These are phyloP conservation scores for Vinca minor DNA, from an alignment of 257 asterid species.

Conservation along the genomic window DNA sequence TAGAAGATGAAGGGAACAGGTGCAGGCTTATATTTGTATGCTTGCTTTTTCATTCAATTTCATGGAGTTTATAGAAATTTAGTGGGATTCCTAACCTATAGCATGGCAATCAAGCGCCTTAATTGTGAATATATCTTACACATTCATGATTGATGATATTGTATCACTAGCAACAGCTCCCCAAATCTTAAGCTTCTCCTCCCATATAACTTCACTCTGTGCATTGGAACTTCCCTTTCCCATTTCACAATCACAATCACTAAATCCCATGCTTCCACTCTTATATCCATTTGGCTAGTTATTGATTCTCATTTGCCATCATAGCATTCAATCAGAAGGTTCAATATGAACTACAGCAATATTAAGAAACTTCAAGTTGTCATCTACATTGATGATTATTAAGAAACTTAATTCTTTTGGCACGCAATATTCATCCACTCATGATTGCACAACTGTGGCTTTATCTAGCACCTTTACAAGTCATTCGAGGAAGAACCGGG, in stretches of 20 bases:
- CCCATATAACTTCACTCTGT: not conserved
- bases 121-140: not conserved
- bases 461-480: constrained; percentile 70
- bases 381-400: constrained; percentile 1
- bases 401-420: constrained; percentile 1
- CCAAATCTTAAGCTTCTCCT: not conserved
- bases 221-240: not conserved
- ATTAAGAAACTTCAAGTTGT: not conserved
- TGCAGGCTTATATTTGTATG: not conserved
- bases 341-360: not conserved
- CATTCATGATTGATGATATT: not conserved
- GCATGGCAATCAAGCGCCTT: not conserved
- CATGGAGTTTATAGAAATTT: not conserved
- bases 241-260: not conserved
- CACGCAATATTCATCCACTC: constrained; percentile 17
- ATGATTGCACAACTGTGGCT: constrained; percentile 12
- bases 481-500: constrained; percentile 82
- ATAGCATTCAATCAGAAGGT: not conserved
- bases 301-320: not conserved
- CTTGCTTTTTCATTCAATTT: not conserved
- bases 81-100: not conserved
- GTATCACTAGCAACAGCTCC: not conserved
- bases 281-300: not conserved
- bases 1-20: not conserved
- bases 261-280: not conserved